A percentile compares a stretch with the other conserved stretches of the same genome.
Evolutionary conservation across 257 asterid species (phyloP).

Genomic region (Petunia secreta): DNA sequence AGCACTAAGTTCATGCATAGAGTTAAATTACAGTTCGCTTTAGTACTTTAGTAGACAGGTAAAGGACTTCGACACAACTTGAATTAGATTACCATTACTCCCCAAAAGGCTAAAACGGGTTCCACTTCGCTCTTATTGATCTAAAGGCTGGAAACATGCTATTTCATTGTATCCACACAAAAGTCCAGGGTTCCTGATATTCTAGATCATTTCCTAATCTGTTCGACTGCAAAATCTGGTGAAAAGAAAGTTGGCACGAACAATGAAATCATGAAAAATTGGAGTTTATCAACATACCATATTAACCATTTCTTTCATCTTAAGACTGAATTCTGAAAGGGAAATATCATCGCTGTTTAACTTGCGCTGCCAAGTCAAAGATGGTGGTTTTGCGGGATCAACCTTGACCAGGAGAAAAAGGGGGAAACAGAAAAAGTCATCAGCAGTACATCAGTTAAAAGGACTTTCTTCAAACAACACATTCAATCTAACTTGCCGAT

Average conservation of each 20-base stretch:
- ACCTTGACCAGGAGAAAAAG: slow-evolving; percentile 52
- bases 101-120: background rate
- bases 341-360: slow-evolving; percentile 52
- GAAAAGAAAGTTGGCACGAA: background rate
- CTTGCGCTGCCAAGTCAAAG: slow-evolving; percentile 83
- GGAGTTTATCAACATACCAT: slow-evolving; percentile 60
- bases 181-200: background rate
- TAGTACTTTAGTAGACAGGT: background rate
- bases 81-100: background rate
- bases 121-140: slow-evolving; percentile 5
- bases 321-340: slow-evolving; percentile 68
- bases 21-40: background rate
- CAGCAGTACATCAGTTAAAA: slow-evolving; percentile 2
- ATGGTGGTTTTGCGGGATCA: slow-evolving; percentile 71
- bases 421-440: slow-evolving; percentile 19
- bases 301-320: slow-evolving; percentile 62
- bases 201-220: background rate
- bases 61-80: slow-evolving; percentile 7
- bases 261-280: slow-evolving; percentile 22
- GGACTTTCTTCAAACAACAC: slow-evolving; percentile 1
- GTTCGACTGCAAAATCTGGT: slow-evolving; percentile 26
- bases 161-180: slow-evolving; percentile 2
- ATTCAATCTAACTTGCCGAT: background rate
- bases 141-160: background rate
- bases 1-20: slow-evolving; percentile 7